These are phyloP conservation scores for Salicornia ramosissima DNA, from an alignment of 148 eudicot species.

Conservation along the genomic window DNA sequence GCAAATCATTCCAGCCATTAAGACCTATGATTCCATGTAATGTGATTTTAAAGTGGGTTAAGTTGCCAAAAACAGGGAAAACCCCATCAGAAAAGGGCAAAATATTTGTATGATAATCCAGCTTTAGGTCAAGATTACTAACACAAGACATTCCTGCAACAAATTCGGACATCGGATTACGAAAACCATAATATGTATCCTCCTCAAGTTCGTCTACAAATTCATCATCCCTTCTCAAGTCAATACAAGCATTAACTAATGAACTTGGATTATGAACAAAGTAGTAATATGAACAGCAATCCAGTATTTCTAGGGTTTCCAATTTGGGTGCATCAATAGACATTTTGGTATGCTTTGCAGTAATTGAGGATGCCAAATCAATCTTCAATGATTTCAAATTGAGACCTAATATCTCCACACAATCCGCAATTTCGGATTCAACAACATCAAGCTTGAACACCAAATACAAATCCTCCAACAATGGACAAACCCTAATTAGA, in stretches of 20 bases:
- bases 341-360: not conserved
- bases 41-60: no score
- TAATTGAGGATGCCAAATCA: no score
- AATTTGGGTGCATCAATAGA: not conserved
- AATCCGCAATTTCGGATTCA: not conserved
- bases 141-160: not conserved
- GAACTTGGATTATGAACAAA: not conserved
- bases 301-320: not conserved
- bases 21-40: no score
- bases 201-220: no score
- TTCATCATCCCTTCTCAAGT: not conserved
- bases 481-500: constrained; percentile 4
- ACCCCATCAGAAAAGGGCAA: not conserved
- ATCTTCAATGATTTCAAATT: constrained; percentile 6
- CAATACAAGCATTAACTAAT: not conserved
- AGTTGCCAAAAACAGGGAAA: no score
- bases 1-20: no score
- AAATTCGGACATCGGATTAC: not conserved
- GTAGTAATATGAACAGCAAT: not conserved
- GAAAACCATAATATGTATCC: no score
- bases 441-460: not conserved
- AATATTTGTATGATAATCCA: not conserved
- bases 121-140: not conserved
- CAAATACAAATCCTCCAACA: constrained; percentile 12
- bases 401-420: not conserved